These are phyloP conservation scores for Candida ortonii DNA, from an alignment of 805 yeast species.

Conservation along the genomic window DNA sequence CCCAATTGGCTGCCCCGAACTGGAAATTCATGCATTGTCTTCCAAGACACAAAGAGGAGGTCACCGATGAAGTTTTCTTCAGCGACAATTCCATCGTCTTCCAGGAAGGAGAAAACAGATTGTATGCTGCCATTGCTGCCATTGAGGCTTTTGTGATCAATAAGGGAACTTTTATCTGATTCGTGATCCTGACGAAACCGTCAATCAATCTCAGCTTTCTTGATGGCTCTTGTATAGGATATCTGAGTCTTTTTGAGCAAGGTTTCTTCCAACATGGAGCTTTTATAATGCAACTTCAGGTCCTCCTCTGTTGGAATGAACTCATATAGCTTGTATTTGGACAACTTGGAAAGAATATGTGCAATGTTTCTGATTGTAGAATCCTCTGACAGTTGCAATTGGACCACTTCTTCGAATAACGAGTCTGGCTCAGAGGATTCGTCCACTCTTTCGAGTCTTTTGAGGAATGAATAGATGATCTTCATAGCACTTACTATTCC, in stretches of 20 bases:
- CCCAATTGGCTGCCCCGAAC: slow-evolving; percentile 57
- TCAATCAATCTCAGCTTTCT: not conserved
- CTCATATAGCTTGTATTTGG: not conserved
- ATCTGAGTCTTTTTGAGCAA: too few relatives aligned
- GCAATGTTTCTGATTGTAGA: slow-evolving; percentile 48
- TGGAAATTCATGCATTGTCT: slow-evolving; percentile 98
- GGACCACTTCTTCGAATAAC: slow-evolving; percentile 57
- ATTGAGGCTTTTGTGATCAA: slow-evolving; percentile 86
- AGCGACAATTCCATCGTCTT: slow-evolving; percentile 81
- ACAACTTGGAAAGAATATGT: slow-evolving; percentile 6
- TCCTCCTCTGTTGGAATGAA: not conserved
- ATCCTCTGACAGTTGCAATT: slow-evolving; percentile 42
- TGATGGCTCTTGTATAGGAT: too few relatives aligned
- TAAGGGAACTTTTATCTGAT: slow-evolving; percentile 54
- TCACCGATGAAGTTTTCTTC: slow-evolving; percentile 88
- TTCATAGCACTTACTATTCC: slow-evolving; percentile 47
- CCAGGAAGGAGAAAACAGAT: slow-evolving; percentile 92
- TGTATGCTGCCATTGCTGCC: slow-evolving; percentile 94
- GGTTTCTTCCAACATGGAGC: not conserved
- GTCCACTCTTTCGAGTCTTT: slow-evolving; percentile 57
- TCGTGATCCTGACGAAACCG: not conserved
- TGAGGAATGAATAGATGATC: slow-evolving; percentile 68
- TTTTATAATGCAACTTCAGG: too few relatives aligned
- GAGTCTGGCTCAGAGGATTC: slow-evolving; percentile 49
- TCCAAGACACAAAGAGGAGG: slow-evolving; percentile 95